phyloP scores from a whole-genome alignment of 2,329 filamentous ascomycete species.

The Bipolaris zeicola region DNA sequence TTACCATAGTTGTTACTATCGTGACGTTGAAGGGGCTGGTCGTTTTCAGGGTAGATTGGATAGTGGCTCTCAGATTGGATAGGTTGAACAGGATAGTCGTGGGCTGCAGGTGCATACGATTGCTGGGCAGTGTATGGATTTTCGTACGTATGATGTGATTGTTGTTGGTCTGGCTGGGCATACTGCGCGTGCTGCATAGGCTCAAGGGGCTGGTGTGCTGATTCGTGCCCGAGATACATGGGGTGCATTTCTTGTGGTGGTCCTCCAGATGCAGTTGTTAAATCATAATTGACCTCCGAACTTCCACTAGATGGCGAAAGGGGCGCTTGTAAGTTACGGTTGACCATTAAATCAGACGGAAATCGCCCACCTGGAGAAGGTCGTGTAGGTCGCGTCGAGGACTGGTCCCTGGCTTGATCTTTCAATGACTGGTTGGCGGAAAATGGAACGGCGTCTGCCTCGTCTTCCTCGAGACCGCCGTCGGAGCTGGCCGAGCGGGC shows the following conservation, averaged over 20 bases:
- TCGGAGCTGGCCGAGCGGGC: slow-evolving; percentile 57
- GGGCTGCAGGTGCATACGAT: slow-evolving; percentile 6
- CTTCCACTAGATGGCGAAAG: slow-evolving; percentile 82
- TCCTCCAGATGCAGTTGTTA: slow-evolving; percentile 64
- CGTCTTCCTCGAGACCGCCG: slow-evolving; percentile 55
- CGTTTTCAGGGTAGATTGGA: slow-evolving; percentile 4
- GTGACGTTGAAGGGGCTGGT: slow-evolving; percentile 30
- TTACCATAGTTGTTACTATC: slow-evolving; percentile 56
- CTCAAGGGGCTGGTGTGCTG: slow-evolving; percentile 25
- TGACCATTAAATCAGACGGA: slow-evolving; percentile 89
- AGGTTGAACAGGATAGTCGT: slow-evolving; percentile 6
- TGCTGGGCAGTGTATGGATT: slow-evolving; percentile 27
- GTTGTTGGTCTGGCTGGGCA: slow-evolving; percentile 15
- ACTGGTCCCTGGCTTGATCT: slow-evolving; percentile 44
- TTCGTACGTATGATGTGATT: slow-evolving; percentile 19
- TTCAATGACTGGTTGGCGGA: slow-evolving; percentile 61
- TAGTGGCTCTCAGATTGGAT: slow-evolving; percentile 2
- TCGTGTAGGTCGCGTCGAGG: slow-evolving; percentile 60
- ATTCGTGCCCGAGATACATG: slow-evolving; percentile 27
- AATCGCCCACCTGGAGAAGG: slow-evolving; percentile 95
- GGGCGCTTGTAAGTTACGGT: slow-evolving; percentile 80
- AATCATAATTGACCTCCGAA: slow-evolving; percentile 67
- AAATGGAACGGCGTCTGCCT: slow-evolving; percentile 69
- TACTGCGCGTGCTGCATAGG: slow-evolving; percentile 14
- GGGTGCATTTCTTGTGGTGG: slow-evolving; percentile 51